Percentiles rank a stretch among this genome's conserved stretches.
These are phyloP conservation scores for Ramaria sp. DNA, from an alignment of 768 basidiomycete genomes.

Conservation along the genomic window DNA sequence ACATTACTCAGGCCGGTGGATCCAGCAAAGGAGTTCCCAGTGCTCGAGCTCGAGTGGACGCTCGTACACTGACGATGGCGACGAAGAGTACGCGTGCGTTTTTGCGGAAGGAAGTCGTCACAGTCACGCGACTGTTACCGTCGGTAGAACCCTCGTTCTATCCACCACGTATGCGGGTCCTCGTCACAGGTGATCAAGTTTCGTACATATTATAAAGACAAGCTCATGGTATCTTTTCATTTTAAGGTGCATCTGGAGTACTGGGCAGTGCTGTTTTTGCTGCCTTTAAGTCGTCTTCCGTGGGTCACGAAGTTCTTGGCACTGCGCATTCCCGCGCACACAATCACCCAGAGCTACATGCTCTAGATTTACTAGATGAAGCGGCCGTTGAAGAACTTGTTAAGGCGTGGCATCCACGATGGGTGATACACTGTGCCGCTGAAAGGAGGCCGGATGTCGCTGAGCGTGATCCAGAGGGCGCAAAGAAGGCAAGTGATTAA, in stretches of 20 bases:
- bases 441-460: slow-evolving; percentile 90
- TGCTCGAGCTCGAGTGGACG: neutral
- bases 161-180: slow-evolving; percentile 6
- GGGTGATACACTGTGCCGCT: slow-evolving; percentile 93
- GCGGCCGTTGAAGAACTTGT: slow-evolving; percentile 46
- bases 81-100: neutral
- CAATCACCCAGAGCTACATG: slow-evolving; percentile 28
- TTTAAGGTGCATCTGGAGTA: slow-evolving; percentile 79
- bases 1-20: slow-evolving; percentile 35
- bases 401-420: slow-evolving; percentile 52
- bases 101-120: neutral
- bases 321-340: slow-evolving; percentile 63
- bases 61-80: neutral
- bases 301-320: slow-evolving; percentile 39
- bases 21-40: slow-evolving; percentile 1
- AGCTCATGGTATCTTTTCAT: neutral
- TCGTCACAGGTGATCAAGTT: slow-evolving; percentile 9
- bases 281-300: slow-evolving; percentile 40
- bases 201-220: neutral
- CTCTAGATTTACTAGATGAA: slow-evolving; percentile 59
- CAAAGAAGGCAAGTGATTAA: slow-evolving; percentile 38
- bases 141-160: neutral
- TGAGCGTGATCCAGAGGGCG: slow-evolving; percentile 28
- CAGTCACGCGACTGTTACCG: neutral
- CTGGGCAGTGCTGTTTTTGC: slow-evolving; percentile 70